Percentiles rank a stretch among this genome's conserved stretches.
phyloP scores from a whole-genome alignment of 2,329 filamentous ascomycete species.

The Pyrenophora seminiperda region DNA sequence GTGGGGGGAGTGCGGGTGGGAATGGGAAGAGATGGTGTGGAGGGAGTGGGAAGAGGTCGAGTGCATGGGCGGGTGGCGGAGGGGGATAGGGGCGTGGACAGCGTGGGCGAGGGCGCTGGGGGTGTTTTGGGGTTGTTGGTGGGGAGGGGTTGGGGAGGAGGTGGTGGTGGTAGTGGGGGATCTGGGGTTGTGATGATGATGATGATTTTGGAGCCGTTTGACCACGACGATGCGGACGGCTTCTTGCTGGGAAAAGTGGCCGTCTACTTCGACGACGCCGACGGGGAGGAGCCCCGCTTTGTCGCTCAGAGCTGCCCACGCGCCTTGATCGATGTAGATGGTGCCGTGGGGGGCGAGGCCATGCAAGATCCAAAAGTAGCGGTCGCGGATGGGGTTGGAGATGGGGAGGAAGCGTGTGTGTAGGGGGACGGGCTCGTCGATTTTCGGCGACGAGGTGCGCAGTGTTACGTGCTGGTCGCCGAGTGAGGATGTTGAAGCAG shows the following conservation, averaged over 20 bases:
- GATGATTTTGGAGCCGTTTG: slow-evolving; percentile 53
- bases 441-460: slow-evolving; percentile 26
- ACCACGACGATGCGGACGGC: slow-evolving; percentile 86
- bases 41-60: background rate
- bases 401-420: slow-evolving; percentile 92
- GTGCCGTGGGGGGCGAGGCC: slow-evolving; percentile 89
- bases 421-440: slow-evolving; percentile 58
- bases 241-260: slow-evolving; percentile 89
- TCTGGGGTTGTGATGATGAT: background rate
- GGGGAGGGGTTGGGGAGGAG: slow-evolving; percentile 8
- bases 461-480: slow-evolving; percentile 39
- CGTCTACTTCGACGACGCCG: slow-evolving; percentile 88
- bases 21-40: slow-evolving; percentile 4
- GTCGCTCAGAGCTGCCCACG: slow-evolving; percentile 75
- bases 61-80: slow-evolving; percentile 22
- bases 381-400: slow-evolving; percentile 14
- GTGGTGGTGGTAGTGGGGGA: background rate
- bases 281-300: slow-evolving; percentile 89
- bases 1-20: slow-evolving; percentile 19
- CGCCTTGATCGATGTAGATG: slow-evolving; percentile 90
- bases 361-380: slow-evolving; percentile 78
- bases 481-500: slow-evolving; percentile 30
- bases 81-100: slow-evolving; percentile 26
- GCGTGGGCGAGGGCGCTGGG: slow-evolving; percentile 23
- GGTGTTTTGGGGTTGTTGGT: slow-evolving; percentile 13